Base-by-base conservation (phyloP, 2,329 filamentous ascomycete genomes). In the Xylaria sp. region DNA sequence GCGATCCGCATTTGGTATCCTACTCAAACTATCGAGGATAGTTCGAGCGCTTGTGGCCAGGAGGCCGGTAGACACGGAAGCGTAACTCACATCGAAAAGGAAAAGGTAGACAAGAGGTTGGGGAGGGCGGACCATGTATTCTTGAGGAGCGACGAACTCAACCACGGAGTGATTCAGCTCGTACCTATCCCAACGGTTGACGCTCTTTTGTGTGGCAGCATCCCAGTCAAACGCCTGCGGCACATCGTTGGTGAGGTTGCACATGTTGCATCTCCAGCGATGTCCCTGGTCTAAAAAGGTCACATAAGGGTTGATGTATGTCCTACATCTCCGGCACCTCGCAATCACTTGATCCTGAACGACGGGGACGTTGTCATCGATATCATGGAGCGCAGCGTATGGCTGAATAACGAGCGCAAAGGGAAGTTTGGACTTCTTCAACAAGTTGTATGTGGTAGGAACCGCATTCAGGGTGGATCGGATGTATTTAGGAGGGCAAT, bases 151-250 rank as follows among this genome's bases (percentile, higher is more conserved):
- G 73, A 99, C 93, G 78, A 97, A 99, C 78, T 99, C 96, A 68
- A 97, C 94, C 41, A 98, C 94, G n/a, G 94, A 88, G 78, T 97
- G 91, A 82, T 99, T 99, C 69, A 99, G 85, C 79, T 99, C 96
- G 45, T 93, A 88, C 74, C 96, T 87, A 79, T 97, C 91, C 92
- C 96, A 97, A 77, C 96, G 86, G 79, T 99, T 95, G 59, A 97
- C 91, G 60, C 90, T 92, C 84, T 97, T 94, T 81, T 98, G 95
- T 63, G 94, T 86, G 52, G 93, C 91, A 39, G 93, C 91, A 81
- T 99, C 96, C 96, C 96, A 99, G 79, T 99, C 96, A 73, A 99
- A 99, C 43, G 94, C 94, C 81, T 99, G 96, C n/a, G 96, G 96
- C 45, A 98, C 95, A 75, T 99, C 96, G 79, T 99, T 99, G 74